Base-by-base conservation (phyloP, 306 rosid genomes). In the Cicer cuneatum region DNA sequence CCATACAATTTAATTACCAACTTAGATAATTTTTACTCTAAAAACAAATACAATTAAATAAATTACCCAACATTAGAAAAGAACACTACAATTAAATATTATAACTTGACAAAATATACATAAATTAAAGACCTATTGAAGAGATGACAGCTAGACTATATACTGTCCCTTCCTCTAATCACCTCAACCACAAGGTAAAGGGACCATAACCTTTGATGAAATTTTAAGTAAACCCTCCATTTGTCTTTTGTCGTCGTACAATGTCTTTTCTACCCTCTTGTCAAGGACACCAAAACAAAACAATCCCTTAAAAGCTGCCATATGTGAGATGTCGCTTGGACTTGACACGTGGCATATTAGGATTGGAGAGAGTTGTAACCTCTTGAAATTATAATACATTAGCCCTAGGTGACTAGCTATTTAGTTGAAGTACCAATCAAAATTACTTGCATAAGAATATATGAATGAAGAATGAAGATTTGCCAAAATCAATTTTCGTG, bases 71-170 rank as follows among this genome's bases (percentile, higher is more conserved):
- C 48, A 18, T 52, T 37, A 16, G 51, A 69, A 51, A 52, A 37
- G 40, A 71, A 37, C 74, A 49, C 37, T 37, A 59, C 39, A 62
- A 48, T 8, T 83, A 68, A 76, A 76, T 65, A 63, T 16, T 59
- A 68, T 3, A 81, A 80, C 59, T 21, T 69, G 87, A 86, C 86
- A 80, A 83, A 74, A 54, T 9, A 66, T 37, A 24, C 57, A 52
- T 8, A 71, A 74, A 58, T 45, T 81, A 46, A 58, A 71, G 73
- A 80, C 49, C 59, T 43, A 70, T 45, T 12, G 51, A 53, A 29
- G 74, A 12, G 73, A 52, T 56, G 46, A 85, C 87, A 74, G 81
- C 84, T 84, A 63, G 84, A 48, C 14, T 48, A 66, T 76, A 79
- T 43, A 18, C 19, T 82, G 90, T 73, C 79, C 73, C 53, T 78